phyloP scores from a whole-genome alignment of 192 early-diverging fungal species.

The Coemansia sp. region DNA sequence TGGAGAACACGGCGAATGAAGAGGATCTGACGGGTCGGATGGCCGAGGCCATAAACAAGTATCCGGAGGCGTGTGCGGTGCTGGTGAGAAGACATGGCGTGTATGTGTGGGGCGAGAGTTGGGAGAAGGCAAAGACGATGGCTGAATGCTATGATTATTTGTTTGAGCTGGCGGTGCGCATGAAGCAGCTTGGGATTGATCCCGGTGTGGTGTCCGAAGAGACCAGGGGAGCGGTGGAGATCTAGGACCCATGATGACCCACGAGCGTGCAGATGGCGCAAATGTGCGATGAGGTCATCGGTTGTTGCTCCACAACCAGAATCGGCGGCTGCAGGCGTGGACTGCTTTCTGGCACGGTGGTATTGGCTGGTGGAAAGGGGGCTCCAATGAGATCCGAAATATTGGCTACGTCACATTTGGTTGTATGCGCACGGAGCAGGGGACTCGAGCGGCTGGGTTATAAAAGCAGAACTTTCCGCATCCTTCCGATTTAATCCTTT shows the following conservation, averaged over 20 bases:
- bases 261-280: not conserved
- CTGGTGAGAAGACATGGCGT: conserved; percentile 95
- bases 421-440: no score
- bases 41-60: conserved; percentile 81
- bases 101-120: conserved; percentile 94
- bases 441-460: not conserved
- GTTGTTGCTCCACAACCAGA: not conserved
- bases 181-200: conserved; percentile 84
- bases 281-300: not conserved
- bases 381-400: not conserved
- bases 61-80: conserved; percentile 90
- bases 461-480: not conserved
- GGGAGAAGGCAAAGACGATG: conserved; percentile 99
- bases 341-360: conserved; percentile 10
- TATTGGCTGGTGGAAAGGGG: not conserved
- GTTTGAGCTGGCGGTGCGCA: conserved; percentile 94
- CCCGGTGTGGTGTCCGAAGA: conserved; percentile 50
- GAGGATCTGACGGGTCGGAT: conserved; percentile 86
- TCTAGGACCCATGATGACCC: not conserved
- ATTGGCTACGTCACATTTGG: not conserved
- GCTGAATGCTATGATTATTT: conserved; percentile 98
- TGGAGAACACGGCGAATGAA: conserved; percentile 95
- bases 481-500: not conserved
- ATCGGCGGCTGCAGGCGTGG: not conserved
- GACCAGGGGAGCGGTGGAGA: not conserved